These are phyloP conservation scores for Barbatosphaeria neglecta DNA, from an alignment of 495 filamentous ascomycete species.

Conservation along the genomic window DNA sequence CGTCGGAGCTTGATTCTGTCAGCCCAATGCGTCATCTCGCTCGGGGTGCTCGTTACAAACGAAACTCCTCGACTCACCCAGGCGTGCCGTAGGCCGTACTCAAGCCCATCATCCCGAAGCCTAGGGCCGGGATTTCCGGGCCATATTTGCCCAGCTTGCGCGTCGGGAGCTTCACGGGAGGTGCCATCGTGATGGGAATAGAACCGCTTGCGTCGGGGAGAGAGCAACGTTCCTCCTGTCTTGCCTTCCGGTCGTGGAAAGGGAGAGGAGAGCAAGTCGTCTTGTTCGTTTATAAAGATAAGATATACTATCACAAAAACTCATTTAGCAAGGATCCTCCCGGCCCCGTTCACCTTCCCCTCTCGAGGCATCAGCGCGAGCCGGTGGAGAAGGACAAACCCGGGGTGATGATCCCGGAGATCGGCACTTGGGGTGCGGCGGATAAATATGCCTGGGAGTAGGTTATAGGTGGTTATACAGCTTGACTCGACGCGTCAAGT, in stretches of 20 bases:
- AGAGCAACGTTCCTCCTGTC: neutral
- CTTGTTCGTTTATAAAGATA: neutral
- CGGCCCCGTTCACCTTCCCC: too few relatives aligned
- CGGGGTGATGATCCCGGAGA: neutral
- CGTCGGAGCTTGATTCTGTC: constrained; percentile 18
- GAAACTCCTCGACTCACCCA: constrained; percentile 7
- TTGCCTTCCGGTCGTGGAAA: neutral
- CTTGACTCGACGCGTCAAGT: too few relatives aligned
- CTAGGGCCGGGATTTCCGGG: constrained; percentile 40
- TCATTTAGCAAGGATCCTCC: too few relatives aligned
- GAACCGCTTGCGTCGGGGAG: too few relatives aligned
- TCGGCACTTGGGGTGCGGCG: neutral
- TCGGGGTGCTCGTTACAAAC: neutral
- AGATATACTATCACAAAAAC: neutral
- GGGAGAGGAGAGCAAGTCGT: too few relatives aligned
- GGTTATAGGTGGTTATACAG: neutral
- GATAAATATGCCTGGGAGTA: neutral
- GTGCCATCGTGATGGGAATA: constrained; percentile 12
- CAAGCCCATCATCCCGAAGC: constrained; percentile 45
- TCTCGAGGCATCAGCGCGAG: too few relatives aligned
- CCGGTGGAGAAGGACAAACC: neutral
- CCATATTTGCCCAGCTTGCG: constrained; percentile 41
- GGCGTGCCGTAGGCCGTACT: constrained; percentile 34
- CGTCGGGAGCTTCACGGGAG: constrained; percentile 14
- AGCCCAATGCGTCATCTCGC: neutral